A percentile compares a stretch with the other conserved stretches of the same genome.
Evolutionary conservation across 2,329 filamentous ascomycete genomes (phyloP).

Genomic region (Curvularia spicifera): DNA sequence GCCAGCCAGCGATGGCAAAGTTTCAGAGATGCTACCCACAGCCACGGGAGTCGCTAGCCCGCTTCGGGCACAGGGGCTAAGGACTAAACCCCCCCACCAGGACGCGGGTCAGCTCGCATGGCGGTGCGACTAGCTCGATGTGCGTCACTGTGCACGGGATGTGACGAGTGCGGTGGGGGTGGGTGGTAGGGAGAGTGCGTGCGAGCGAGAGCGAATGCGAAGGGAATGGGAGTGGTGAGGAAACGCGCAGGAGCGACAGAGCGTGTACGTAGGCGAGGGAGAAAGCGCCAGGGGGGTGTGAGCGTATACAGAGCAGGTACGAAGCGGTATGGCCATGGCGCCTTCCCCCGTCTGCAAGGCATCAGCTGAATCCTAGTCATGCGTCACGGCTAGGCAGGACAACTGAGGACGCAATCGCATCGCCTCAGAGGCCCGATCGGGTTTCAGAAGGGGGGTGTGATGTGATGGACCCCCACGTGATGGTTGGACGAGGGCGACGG

Average conservation of each 20-base stretch:
- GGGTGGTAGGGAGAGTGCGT: too few relatives aligned
- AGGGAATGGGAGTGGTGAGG: too few relatives aligned
- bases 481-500: conserved; percentile 1
- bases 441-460: conserved; percentile 4
- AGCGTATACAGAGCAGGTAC: too few relatives aligned
- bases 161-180: not conserved
- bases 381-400: too few relatives aligned
- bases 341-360: not conserved
- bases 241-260: too few relatives aligned
- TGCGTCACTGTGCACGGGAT: not conserved
- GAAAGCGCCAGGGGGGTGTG: too few relatives aligned
- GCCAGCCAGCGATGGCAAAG: conserved; percentile 38
- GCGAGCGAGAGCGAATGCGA: too few relatives aligned
- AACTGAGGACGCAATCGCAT: too few relatives aligned
- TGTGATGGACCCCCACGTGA: conserved; percentile 15
- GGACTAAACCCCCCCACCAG: conserved; percentile 7
- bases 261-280: too few relatives aligned
- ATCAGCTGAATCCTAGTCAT: not conserved
- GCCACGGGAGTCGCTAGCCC: conserved; percentile 38
- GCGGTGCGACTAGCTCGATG: not conserved
- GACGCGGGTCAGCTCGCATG: conserved; percentile 5
- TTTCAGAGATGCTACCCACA: conserved; percentile 35
- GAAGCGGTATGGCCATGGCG: too few relatives aligned
- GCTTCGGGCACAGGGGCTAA: conserved; percentile 24
- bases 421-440: not conserved